Base-by-base conservation (phyloP, 1,139 yeast genomes). In the Suhomyces anneliseae region DNA sequence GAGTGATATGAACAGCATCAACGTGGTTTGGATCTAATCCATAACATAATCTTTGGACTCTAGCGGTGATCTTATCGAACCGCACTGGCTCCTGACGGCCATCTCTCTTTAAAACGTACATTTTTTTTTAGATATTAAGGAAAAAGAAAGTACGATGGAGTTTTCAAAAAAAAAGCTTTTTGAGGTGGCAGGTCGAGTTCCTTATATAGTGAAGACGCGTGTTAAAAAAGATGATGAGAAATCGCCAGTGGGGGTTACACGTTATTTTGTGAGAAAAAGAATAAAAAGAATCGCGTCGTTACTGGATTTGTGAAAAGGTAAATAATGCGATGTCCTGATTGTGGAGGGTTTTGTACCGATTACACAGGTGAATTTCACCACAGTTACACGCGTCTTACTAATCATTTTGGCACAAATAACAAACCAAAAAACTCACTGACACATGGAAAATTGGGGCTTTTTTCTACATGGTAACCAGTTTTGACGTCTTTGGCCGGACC, bases 1-100 rank as follows among this genome's bases (percentile, higher is more conserved):
- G 96, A 34, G 97, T 89, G 68, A 90, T 87, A 57, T 89, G 85
- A 46, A 86, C 95, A 42, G 96, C 89, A 62, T 90, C 96, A 52
- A 90, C 89, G 66, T 88, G 95, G 42, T 77, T 78, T 46, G 93
- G 74, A 64, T 89, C 96, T 57, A 90, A 78, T 42, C 95, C 96
- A 63, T 89, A 88, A 59, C 96, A 88, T 51, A 77, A 61, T 62
- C 81, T 62, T 59, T 70, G 76, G 43, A 75, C 75, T 63, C 81
- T 70, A 51, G 81, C 79, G 49, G 81, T 76, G 65, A 69, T 78
- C 68, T 76, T 76, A 48, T 63, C 68, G 56, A 63, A 63, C 46
- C 56, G 53, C 24, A 89, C 96, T 45, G 90, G 90, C 69, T 89
- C 96, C 68, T 85, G 82, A 62, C 86, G 88, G 52, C 96, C 96